Evolutionary conservation across 2,329 filamentous ascomycete genomes (phyloP).

Genomic region (Aspergillus niger): DNA sequence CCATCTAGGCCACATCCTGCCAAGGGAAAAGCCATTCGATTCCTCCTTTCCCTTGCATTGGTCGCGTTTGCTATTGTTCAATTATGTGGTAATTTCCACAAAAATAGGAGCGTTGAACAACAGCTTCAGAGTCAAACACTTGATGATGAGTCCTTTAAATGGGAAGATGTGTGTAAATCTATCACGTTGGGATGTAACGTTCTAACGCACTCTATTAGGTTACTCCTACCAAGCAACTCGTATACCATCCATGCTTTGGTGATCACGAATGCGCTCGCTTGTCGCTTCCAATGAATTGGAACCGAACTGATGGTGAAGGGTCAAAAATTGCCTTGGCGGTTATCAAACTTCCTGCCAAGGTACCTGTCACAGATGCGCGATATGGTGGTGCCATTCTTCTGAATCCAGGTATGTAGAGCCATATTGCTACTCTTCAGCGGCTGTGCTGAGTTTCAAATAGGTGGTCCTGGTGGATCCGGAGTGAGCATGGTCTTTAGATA

Average conservation of each 20-base stretch:
- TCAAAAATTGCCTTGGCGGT: conserved; percentile 7
- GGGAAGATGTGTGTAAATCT: neutral
- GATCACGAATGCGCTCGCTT: conserved; percentile 5
- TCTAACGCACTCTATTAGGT: neutral
- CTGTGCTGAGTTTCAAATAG: neutral
- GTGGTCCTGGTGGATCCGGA: conserved; percentile 9
- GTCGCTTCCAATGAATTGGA: conserved; percentile 9
- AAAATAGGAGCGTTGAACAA: neutral
- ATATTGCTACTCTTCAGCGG: neutral
- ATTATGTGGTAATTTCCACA: neutral
- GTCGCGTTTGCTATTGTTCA: neutral
- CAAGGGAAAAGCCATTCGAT: neutral
- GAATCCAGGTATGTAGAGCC: neutral
- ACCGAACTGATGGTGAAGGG: neutral
- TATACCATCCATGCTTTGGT: conserved; percentile 7
- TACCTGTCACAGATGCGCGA: conserved; percentile 6
- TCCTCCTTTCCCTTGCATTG: neutral
- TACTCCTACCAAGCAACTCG: neutral
- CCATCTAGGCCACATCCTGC: neutral
- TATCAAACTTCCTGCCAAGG: conserved; percentile 7
- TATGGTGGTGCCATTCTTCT: neutral
- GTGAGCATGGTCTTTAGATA: neutral
- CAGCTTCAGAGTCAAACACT: neutral
- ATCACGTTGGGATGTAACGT: neutral
- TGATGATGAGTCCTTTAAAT: neutral